Conservation (phyloP, 2,329 filamentous ascomycete genomes). For the Venturia nashicola region DNA sequence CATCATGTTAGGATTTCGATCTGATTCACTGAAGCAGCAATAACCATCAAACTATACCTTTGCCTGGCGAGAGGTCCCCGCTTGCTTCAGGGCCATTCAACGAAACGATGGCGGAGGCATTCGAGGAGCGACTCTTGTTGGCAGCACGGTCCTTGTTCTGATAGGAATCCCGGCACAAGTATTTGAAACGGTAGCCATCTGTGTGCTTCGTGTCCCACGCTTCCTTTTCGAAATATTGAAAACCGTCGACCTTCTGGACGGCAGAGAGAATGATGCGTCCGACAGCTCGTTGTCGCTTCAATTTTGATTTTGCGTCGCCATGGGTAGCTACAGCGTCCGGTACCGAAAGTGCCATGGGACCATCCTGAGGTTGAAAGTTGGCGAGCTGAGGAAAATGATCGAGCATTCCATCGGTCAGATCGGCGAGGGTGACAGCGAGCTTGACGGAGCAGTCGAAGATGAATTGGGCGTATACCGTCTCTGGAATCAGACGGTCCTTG, state of each 20-base stretch:
- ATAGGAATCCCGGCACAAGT: conserved; percentile 22
- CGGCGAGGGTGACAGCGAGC: neutral
- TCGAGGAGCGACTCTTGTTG: conserved; percentile 13
- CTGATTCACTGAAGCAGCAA: neutral
- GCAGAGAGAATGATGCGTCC: conserved; percentile 17
- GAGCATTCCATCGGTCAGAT: conserved; percentile 2
- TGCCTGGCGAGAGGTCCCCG: conserved; percentile 3
- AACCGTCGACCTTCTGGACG: conserved; percentile 21
- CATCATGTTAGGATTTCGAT: neutral
- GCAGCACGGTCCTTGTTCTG: conserved; percentile 19
- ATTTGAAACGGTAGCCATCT: conserved; percentile 21
- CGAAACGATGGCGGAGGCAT: conserved; percentile 9
- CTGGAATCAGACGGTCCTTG: conserved; percentile 1
- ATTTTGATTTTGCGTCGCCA: conserved; percentile 11
- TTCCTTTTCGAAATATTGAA: conserved; percentile 22
- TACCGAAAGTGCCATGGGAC: conserved; percentile 2
- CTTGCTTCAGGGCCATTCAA: neutral
- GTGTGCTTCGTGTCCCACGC: conserved; percentile 18
- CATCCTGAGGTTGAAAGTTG: neutral
- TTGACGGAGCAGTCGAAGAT: conserved; percentile 7
- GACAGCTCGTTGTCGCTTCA: conserved; percentile 10
- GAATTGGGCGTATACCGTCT: conserved; percentile 9
- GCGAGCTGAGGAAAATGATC: conserved; percentile 5
- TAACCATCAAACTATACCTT: neutral
- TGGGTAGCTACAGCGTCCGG: conserved; percentile 10